Percentiles rank a stretch among this genome's conserved stretches.
phyloP scores from a whole-genome alignment of 1,284 basidiomycete genomes.

The Irpex lacteus region DNA sequence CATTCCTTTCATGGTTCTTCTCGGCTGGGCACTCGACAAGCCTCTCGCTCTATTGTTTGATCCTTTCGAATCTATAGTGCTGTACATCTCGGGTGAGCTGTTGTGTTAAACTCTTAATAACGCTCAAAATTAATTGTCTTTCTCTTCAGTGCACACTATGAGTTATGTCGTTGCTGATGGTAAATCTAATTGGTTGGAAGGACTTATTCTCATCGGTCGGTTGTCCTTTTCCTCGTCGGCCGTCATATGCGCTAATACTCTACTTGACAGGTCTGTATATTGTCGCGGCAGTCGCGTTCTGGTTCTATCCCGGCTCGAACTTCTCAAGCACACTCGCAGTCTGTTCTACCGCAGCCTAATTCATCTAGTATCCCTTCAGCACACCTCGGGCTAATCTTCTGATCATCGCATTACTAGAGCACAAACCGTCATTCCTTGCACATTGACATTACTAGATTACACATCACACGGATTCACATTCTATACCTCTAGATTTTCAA shows the following conservation, averaged over 20 bases:
- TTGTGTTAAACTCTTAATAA: background rate
- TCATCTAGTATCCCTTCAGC: background rate
- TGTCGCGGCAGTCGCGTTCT: slow-evolving; percentile 67
- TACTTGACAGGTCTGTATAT: slow-evolving; percentile 49
- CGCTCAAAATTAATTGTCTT: background rate
- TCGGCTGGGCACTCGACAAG: slow-evolving; percentile 69
- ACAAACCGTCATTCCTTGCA: background rate
- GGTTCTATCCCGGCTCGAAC: slow-evolving; percentile 57
- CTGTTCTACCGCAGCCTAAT: slow-evolving; percentile 18
- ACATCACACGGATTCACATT: background rate
- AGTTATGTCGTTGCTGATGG: slow-evolving; percentile 82
- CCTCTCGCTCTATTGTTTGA: slow-evolving; percentile 77
- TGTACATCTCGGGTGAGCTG: slow-evolving; percentile 34
- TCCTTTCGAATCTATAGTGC: slow-evolving; percentile 70
- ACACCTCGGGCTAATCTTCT: background rate
- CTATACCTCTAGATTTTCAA: background rate
- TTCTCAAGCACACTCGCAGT: slow-evolving; percentile 36
- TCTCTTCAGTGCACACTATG: slow-evolving; percentile 66
- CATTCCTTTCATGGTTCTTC: slow-evolving; percentile 68
- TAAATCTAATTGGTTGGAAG: slow-evolving; percentile 82
- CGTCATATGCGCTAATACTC: background rate
- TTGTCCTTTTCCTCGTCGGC: background rate
- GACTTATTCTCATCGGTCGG: slow-evolving; percentile 45
- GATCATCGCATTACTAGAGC: background rate
- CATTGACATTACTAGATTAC: background rate